Conservation (phyloP, 2,329 filamentous ascomycete species). For the Beauveria australis region DNA sequence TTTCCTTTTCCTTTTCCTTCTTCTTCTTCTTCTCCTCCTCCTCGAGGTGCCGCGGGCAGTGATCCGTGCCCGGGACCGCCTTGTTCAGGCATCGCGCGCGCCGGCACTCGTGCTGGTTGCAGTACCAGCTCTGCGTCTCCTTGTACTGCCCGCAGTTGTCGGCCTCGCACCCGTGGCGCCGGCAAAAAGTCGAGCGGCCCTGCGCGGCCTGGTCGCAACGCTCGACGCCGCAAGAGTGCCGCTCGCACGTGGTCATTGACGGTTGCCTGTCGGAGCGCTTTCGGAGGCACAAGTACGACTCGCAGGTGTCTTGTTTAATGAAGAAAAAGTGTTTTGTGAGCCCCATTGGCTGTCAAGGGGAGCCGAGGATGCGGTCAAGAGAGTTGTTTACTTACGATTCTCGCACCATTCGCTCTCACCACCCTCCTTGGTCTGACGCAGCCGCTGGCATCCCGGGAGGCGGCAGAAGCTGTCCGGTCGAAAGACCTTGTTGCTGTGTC, state of each 20-base stretch:
- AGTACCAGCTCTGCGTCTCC: constrained; percentile 1
- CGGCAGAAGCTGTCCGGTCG: neutral
- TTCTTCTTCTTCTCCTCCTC: neutral
- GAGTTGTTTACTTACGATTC: neutral
- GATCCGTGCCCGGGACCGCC: neutral
- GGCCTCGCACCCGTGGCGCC: constrained; percentile 3
- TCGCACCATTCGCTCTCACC: constrained; percentile 9
- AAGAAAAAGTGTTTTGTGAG: neutral
- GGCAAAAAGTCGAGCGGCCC: neutral
- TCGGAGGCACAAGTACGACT: neutral
- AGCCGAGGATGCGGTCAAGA: too few species aligned
- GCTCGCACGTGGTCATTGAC: constrained; percentile 4
- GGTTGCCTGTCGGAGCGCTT: neutral
- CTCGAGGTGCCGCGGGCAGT: constrained; percentile 1
- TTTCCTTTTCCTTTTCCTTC: neutral
- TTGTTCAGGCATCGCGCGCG: neutral
- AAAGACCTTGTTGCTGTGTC: constrained; percentile 4
- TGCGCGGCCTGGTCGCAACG: neutral
- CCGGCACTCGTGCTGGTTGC: constrained; percentile 8
- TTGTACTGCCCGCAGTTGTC: constrained; percentile 7
- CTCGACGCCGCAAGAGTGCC: constrained; percentile 3
- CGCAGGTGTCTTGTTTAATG: neutral
- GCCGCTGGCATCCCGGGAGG: neutral
- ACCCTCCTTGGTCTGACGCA: neutral
- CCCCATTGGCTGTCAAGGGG: neutral